A percentile compares a stretch with the other conserved stretches of the same genome.
These are phyloP conservation scores for Phytophthora sansomeana DNA, from an alignment of 352 stramenopile species.

Conservation along the genomic window DNA sequence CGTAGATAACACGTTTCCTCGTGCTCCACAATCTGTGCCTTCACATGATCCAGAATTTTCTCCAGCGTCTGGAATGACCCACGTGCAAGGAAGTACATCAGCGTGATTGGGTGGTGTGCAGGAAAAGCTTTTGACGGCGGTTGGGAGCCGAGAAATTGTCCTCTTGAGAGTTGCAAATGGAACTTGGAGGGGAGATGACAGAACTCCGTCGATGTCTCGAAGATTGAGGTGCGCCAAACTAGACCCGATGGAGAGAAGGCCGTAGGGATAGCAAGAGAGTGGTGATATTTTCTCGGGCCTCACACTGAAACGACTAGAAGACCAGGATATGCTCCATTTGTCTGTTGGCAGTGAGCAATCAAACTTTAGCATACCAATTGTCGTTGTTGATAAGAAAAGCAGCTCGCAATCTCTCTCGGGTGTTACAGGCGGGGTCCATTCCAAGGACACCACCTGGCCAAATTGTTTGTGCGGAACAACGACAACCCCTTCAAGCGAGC, in stretches of 20 bases:
- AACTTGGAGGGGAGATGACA: slow-evolving; percentile 22
- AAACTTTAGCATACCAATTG: slow-evolving; percentile 67
- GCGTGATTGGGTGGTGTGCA: slow-evolving; percentile 63
- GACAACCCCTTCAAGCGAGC: slow-evolving; percentile 61
- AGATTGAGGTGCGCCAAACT: slow-evolving; percentile 69
- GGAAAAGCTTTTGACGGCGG: slow-evolving; percentile 34
- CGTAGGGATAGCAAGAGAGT: slow-evolving; percentile 62
- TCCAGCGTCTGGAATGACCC: slow-evolving; percentile 74
- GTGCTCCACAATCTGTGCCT: slow-evolving; percentile 63
- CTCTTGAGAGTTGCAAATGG: slow-evolving; percentile 13
- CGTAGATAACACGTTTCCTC: slow-evolving; percentile 82
- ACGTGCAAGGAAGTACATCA: slow-evolving; percentile 77
- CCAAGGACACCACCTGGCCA: slow-evolving; percentile 60
- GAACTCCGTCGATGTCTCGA: slow-evolving; percentile 48
- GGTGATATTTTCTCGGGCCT: slow-evolving; percentile 59
- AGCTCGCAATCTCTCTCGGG: slow-evolving; percentile 61
- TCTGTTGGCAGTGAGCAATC: slow-evolving; percentile 47
- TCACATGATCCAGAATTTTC: slow-evolving; percentile 62
- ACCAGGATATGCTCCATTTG: slow-evolving; percentile 71
- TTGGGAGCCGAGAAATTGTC: slow-evolving; percentile 15
- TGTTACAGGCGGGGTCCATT: slow-evolving; percentile 70
- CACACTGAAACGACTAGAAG: slow-evolving; percentile 65
- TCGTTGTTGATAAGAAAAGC: slow-evolving; percentile 69
- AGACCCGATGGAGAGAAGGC: slow-evolving; percentile 51
- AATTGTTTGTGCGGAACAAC: slow-evolving; percentile 66